Base-by-base conservation (phyloP, 441 rosid genomes). In the Euphorbia schlechtendalii region DNA sequence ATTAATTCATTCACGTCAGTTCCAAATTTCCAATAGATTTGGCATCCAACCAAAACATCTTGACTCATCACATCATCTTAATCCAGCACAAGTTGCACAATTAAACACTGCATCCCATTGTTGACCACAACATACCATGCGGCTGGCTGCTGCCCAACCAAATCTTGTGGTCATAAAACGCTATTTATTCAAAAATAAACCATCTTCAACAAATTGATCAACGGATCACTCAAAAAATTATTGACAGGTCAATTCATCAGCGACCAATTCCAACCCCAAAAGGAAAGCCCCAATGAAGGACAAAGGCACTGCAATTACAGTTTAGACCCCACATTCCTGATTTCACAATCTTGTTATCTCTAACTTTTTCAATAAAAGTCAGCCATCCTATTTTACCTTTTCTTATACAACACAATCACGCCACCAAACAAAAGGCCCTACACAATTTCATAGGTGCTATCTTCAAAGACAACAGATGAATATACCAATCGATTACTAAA, bases 371-470 rank as follows among this genome's bases (percentile, higher is more conserved):
- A 20, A 28, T 45, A 54, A 55, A 61, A 68, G 40, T 38, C 56
- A 54, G 13, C 22, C 49, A 34, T 22, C 34, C 54, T 25, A 22
- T 40, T 54, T 11, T 32, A 9, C 5, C 45, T 46, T 57, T 48
- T 34, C 8, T 18, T 1, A 22, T 36, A 41, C 8, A 48, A 22
- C 49, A 11, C 25, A 60, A 49, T 54, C 49, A 6, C 41, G 11
- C 60, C 41, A 27, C 17, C 32, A 10, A 12, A 60, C 40, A 14
- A 48, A 59, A 68, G 75, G 70, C 67, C 81, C 76, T 68, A 72
- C 72, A 69, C 68, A 68, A 60, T 61, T 70, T 74, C 77, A 40
- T 5, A 41, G 14, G 30, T 59, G 14, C 6, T 4, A 34, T n/a
- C n/a, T n/a, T n/a, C n/a, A n/a, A n/a, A n/a, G 14, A 0, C 13